These are phyloP conservation scores for Eimeria tenella DNA, from an alignment of 169 alveolate species.

Conservation along the genomic window DNA sequence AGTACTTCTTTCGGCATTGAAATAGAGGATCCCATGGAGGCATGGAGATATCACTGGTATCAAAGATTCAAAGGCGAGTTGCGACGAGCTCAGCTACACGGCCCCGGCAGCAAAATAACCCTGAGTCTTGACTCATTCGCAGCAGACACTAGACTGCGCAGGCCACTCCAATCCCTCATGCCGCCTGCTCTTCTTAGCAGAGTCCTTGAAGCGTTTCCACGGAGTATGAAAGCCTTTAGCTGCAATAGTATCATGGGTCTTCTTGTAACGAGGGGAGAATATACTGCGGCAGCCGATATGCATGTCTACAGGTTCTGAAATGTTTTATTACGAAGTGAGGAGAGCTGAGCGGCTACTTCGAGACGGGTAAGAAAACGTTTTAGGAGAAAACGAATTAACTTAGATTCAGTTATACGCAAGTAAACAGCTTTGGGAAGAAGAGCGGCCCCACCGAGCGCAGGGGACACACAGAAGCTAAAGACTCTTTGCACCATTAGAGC, in stretches of 20 bases:
- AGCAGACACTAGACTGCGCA: neutral
- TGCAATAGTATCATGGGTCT: too few relatives aligned
- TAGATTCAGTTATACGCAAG: neutral
- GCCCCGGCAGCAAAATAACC: neutral
- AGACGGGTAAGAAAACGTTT: conserved; percentile 4
- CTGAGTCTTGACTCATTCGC: too few relatives aligned
- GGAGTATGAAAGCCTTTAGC: too few relatives aligned
- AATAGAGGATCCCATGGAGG: conserved; percentile 13
- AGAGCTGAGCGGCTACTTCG: conserved; percentile 50
- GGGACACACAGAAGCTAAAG: too few relatives aligned
- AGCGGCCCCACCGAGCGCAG: too few relatives aligned
- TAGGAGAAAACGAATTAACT: too few relatives aligned
- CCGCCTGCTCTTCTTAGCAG: too few relatives aligned
- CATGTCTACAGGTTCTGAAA: conserved; percentile 11
- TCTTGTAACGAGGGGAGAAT: neutral
- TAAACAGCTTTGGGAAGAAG: too few relatives aligned
- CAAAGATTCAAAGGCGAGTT: neutral
- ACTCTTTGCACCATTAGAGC: too few relatives aligned
- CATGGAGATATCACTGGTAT: neutral
- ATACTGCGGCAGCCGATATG: conserved; percentile 3
- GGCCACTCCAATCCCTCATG: too few relatives aligned
- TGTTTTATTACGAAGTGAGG: conserved; percentile 12
- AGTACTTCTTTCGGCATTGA: neutral
- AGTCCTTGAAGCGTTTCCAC: too few relatives aligned
- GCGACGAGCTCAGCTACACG: neutral